Conservation (phyloP, 176 grass and related monocot genomes). For the Cenchrus americanus region DNA sequence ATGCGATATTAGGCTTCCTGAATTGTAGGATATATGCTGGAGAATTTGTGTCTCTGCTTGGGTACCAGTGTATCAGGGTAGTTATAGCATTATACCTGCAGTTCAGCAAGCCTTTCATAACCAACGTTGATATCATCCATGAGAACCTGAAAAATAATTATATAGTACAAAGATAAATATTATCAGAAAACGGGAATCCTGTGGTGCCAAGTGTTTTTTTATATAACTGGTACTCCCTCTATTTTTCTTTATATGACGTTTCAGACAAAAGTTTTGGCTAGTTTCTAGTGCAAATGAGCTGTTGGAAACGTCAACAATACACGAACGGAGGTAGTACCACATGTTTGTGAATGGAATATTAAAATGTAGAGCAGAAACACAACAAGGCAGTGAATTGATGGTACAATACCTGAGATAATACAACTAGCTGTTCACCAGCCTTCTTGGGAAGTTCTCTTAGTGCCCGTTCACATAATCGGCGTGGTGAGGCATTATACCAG, state of each 20-base stretch:
- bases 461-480: constrained; percentile 87
- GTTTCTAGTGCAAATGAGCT: too few relatives aligned
- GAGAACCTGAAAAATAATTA: constrained; percentile 64
- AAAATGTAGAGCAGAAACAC: constrained; percentile 11
- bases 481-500: constrained; percentile 94
- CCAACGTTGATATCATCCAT: constrained; percentile 98
- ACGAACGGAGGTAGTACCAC: too few relatives aligned
- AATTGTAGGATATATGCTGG: constrained; percentile 20
- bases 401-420: constrained; percentile 86
- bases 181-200: neutral
- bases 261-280: too few relatives aligned
- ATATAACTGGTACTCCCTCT: too few relatives aligned
- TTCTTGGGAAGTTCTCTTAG: constrained; percentile 84
- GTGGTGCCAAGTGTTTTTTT: constrained; percentile 6
- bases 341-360: neutral
- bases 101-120: constrained; percentile 83
- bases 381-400: constrained; percentile 12
- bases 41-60: neutral
- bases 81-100: constrained; percentile 59
- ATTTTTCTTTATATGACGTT: too few relatives aligned
- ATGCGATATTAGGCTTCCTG: constrained; percentile 23
- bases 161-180: constrained; percentile 5
- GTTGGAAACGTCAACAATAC: too few relatives aligned
- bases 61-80: neutral
- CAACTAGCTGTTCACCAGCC: constrained; percentile 75